phyloP scores from a whole-genome alignment of 1,284 basidiomycete species.

The Cystobasidium sp. region DNA sequence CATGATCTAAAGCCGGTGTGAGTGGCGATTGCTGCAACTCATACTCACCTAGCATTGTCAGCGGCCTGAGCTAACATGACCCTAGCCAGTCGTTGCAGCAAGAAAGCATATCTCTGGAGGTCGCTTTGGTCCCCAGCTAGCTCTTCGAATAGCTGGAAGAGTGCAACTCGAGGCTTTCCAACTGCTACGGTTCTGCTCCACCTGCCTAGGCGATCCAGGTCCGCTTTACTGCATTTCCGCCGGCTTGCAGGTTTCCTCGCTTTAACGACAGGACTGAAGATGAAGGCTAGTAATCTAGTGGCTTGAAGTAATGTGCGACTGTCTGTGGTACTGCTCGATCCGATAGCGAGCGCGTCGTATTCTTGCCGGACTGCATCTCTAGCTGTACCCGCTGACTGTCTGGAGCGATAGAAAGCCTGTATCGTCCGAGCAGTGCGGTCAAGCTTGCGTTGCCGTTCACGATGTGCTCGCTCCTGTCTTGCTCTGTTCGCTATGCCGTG shows the following conservation, averaged over 20 bases:
- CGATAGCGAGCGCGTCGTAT: constrained; percentile 60
- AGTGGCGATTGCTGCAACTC: constrained; percentile 55
- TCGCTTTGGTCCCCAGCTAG: constrained; percentile 48
- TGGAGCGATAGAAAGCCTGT: constrained; percentile 58
- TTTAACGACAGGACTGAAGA: constrained; percentile 40
- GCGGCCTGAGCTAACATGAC: constrained; percentile 65
- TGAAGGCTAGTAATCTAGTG: constrained; percentile 47
- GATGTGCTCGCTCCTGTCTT: constrained; percentile 64
- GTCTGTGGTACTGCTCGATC: background rate
- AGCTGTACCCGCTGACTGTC: constrained; percentile 58
- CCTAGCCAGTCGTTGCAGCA: constrained; percentile 63
- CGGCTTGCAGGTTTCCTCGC: background rate
- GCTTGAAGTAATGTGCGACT: constrained; percentile 26
- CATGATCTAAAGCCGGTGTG: background rate
- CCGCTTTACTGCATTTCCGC: constrained; percentile 35
- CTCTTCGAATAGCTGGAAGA: constrained; percentile 60
- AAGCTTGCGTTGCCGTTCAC: constrained; percentile 64
- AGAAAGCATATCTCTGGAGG: constrained; percentile 64
- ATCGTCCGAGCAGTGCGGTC: constrained; percentile 66
- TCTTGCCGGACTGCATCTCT: constrained; percentile 60
- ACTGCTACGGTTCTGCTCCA: constrained; percentile 63
- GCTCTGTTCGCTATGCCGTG: constrained; percentile 66
- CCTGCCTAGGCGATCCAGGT: constrained; percentile 57
- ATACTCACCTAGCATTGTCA: constrained; percentile 61
- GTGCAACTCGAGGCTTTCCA: constrained; percentile 55